These are phyloP conservation scores for Inonotus hispidus DNA, from an alignment of 1,284 basidiomycete species.

Conservation along the genomic window DNA sequence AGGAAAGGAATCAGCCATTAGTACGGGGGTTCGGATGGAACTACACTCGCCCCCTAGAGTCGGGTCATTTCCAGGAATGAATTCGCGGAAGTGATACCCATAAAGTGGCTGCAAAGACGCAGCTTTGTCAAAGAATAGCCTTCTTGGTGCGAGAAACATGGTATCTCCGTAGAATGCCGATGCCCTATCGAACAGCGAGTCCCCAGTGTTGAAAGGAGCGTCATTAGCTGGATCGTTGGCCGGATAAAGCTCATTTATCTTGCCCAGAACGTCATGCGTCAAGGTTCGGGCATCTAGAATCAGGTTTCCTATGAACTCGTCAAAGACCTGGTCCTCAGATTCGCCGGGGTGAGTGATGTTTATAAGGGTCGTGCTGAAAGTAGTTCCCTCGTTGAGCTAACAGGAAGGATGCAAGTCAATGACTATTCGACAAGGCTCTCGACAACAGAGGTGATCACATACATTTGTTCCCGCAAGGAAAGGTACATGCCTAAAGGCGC, in stretches of 20 bases:
- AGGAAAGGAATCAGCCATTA: neutral
- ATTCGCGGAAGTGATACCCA: conserved; percentile 50
- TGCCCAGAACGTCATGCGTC: conserved; percentile 33
- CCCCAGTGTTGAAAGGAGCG: conserved; percentile 50
- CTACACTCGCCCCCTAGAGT: conserved; percentile 36
- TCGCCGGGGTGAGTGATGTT: conserved; percentile 32
- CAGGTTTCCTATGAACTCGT: conserved; percentile 39
- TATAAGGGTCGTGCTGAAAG: conserved; percentile 35
- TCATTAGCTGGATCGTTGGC: conserved; percentile 42
- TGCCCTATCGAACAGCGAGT: conserved; percentile 51
- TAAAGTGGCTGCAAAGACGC: conserved; percentile 41
- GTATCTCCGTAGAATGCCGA: conserved; percentile 51
- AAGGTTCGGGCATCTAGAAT: conserved; percentile 47
- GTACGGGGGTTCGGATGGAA: neutral
- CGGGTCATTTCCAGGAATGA: conserved; percentile 44
- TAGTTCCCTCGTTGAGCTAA: conserved; percentile 49
- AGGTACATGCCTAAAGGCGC: conserved; percentile 50
- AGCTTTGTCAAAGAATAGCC: conserved; percentile 44
- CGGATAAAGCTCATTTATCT: conserved; percentile 39
- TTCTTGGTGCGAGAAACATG: conserved; percentile 47
- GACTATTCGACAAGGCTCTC: neutral
- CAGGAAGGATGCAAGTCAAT: neutral
- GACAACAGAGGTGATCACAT: conserved; percentile 18
- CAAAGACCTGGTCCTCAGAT: conserved; percentile 37
- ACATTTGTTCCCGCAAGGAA: conserved; percentile 53